Conservation (phyloP, 2,329 filamentous ascomycete species). For the Geoglossum cookeanum region DNA sequence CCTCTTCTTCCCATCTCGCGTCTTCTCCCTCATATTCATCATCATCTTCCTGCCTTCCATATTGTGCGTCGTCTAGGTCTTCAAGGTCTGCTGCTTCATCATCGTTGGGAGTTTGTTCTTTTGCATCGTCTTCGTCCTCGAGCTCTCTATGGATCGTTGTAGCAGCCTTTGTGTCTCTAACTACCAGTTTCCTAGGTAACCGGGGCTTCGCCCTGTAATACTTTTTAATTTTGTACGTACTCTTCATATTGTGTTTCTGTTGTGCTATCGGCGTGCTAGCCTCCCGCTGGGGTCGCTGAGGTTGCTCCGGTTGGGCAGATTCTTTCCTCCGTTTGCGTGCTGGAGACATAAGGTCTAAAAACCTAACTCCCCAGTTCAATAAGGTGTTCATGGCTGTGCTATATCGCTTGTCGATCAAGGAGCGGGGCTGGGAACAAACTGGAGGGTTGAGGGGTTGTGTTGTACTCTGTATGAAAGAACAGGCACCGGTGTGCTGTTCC, state of each 20-base stretch:
- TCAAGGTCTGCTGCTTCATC: no score
- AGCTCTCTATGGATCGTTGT: not conserved
- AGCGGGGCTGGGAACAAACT: no score
- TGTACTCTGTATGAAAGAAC: not conserved
- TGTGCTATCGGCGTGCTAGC: no score
- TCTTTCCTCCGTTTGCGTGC: not conserved
- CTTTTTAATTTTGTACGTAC: not conserved
- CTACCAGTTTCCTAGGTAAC: not conserved
- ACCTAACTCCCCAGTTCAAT: not conserved
- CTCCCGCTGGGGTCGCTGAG: not conserved
- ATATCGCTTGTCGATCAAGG: no score
- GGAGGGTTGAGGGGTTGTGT: not conserved
- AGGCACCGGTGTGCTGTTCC: not conserved
- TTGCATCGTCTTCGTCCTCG: not conserved
- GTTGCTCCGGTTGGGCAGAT: no score
- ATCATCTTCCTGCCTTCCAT: not conserved
- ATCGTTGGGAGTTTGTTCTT: no score
- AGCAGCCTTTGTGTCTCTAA: not conserved
- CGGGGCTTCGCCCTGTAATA: not conserved
- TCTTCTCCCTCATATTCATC: not conserved
- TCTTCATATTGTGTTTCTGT: not conserved
- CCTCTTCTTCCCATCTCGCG: not conserved
- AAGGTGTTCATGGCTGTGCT: not conserved
- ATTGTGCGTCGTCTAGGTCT: no score
- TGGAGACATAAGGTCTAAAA: not conserved